Evolutionary conservation across 2,329 filamentous ascomycete species (phyloP).

Genomic region (Xylariaceae sp.): DNA sequence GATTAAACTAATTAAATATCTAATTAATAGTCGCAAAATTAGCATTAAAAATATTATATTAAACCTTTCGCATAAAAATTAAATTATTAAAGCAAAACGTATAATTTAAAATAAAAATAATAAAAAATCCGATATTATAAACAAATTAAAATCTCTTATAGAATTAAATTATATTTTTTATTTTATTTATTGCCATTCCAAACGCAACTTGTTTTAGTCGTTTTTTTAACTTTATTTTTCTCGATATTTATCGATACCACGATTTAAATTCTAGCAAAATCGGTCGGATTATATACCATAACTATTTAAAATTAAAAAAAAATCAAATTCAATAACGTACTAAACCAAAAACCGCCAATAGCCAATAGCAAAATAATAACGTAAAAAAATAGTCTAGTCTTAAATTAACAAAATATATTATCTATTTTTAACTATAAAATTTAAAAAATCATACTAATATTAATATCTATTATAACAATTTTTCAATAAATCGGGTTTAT

Average conservation of each 20-base stretch:
- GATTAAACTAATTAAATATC: neutral
- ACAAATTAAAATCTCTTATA: neutral
- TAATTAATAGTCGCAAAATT: slow-evolving; percentile 1
- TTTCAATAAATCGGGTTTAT: neutral
- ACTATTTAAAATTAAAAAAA: neutral
- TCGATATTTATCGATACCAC: neutral
- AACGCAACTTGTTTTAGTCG: neutral
- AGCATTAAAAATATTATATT: slow-evolving; percentile 4
- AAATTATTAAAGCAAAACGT: slow-evolving; percentile 4
- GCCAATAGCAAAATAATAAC: neutral
- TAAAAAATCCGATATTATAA: slow-evolving; percentile 4
- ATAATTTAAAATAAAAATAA: slow-evolving; percentile 5
- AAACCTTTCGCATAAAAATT: neutral
- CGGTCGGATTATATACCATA: neutral
- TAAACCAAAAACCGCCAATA: neutral
- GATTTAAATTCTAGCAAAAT: neutral
- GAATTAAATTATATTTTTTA: neutral
- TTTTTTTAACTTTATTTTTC: neutral
- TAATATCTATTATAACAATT: slow-evolving; percentile 1
- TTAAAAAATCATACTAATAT: neutral
- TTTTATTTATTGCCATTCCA: neutral
- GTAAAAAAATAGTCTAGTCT: neutral
- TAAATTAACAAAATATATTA: neutral
- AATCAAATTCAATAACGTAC: neutral
- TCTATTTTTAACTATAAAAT: slow-evolving; percentile 1